Evolutionary conservation across 768 basidiomycete genomes (phyloP), one percentile per base, ranked within the genome.

Genomic region (Trametes cinnabarina): DNA sequence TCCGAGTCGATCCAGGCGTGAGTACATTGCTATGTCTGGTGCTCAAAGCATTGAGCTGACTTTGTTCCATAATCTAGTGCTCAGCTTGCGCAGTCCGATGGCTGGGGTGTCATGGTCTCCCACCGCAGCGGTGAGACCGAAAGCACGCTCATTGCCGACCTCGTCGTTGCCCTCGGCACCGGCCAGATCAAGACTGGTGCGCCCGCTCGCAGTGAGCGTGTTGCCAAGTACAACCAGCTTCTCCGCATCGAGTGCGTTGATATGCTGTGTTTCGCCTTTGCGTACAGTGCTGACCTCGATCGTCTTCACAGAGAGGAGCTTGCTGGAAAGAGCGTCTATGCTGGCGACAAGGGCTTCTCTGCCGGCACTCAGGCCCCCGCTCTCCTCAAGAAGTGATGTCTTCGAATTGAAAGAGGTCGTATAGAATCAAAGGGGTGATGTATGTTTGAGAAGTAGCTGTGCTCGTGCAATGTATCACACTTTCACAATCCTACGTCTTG

Each of bases 111-210:
- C 77, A 99, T 99, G 97, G 88, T 96, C 74, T 98, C 95, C 51
- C 97, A 98, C 83, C 94, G 97, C 65, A 93, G 90, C 65, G 96
- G 96, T 69, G 96, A 98, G 83, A 98, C 96, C 34, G 95, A 97
- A 78, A 94, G 93, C 79, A 95, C 93, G 53, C 81, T 94, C 75
- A 98, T 98, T 68, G 93, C 95, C 62, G 94, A 98, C 75, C 87
- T 98, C 64, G 86, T 87, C 62, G 94, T 98, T 66, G 97, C 91
- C 47, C 92, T 98, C 65, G 88, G 89, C 63, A 83, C 82, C 58
- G 94, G 94, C 63, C 90, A 96, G 77, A 97, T 98, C 83, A 98
- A 99, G 88, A 97, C 96, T 46, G 96, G 96, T 77, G 95, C 95
- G 41, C 96, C 95, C 34, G 94, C 93, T 61, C 84, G 95, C 63